These are phyloP conservation scores for Penicillium herquei DNA, from an alignment of 495 filamentous ascomycete genomes.

Conservation along the genomic window DNA sequence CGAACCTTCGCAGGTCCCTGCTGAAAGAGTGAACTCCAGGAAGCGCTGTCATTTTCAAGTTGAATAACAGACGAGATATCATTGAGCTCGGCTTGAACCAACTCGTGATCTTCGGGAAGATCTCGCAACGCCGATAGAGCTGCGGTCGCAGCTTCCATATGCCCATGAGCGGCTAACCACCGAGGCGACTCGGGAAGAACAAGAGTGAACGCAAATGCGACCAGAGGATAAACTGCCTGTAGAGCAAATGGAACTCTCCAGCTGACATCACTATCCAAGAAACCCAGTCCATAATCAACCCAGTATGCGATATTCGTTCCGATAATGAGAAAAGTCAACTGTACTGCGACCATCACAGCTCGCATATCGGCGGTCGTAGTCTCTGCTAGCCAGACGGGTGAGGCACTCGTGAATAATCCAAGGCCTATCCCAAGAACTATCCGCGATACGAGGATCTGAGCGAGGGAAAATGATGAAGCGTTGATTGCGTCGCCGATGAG, in stretches of 20 bases:
- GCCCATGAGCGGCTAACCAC: constrained; percentile 25
- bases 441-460: constrained; percentile 44
- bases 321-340: constrained; percentile 15
- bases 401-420: constrained; percentile 12
- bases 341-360: constrained; percentile 10
- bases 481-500: constrained; percentile 49
- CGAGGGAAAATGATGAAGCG: constrained; percentile 39
- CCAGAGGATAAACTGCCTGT: constrained; percentile 23
- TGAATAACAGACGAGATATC: constrained; percentile 5
- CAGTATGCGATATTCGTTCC: constrained; percentile 26
- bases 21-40: constrained; percentile 20
- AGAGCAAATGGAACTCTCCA: constrained; percentile 48
- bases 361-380: constrained; percentile 7
- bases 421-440: constrained; percentile 36
- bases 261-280: constrained; percentile 23
- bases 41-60: neutral
- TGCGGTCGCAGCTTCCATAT: constrained; percentile 28
- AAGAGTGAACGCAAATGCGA: constrained; percentile 17
- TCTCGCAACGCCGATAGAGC: constrained; percentile 35
- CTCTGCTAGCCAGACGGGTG: constrained; percentile 16
- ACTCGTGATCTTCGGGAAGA: neutral
- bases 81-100: constrained; percentile 11
- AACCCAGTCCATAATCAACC: constrained; percentile 25
- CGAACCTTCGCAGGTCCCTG: constrained; percentile 18
- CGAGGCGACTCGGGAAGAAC: constrained; percentile 14